These are phyloP conservation scores for Pseudogymnoascus sp. DNA, from an alignment of 2,329 filamentous ascomycete species.

Conservation along the genomic window DNA sequence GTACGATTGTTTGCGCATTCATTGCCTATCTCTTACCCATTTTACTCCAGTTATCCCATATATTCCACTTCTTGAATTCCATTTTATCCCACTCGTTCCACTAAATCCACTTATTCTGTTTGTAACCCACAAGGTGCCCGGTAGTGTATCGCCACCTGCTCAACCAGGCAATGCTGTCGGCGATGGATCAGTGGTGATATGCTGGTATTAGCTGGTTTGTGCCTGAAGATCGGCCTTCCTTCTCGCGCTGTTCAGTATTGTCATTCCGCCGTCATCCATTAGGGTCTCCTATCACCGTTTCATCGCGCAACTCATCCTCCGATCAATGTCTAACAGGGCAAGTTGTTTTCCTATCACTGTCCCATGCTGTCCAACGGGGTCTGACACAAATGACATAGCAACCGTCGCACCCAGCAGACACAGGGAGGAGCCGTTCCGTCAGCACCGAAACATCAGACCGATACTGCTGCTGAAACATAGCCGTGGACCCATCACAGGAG, in stretches of 20 bases:
- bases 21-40: not conserved
- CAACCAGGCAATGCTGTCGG: not conserved
- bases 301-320: not conserved
- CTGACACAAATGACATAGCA: not conserved
- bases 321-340: constrained; percentile 1
- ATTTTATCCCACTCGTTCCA: not conserved
- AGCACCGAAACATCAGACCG: not conserved
- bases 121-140: constrained; percentile 2
- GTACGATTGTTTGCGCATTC: not conserved
- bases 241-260: not conserved
- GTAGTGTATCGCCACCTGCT: not conserved
- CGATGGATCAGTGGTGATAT: not conserved
- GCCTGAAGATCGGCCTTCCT: constrained; percentile 1
- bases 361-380: not conserved
- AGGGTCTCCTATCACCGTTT: not conserved
- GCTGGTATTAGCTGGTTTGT: not conserved
- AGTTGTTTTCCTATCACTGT: not conserved
- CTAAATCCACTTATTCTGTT: not conserved
- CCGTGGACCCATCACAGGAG: not conserved
- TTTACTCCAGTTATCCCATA: not conserved
- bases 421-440: not conserved
- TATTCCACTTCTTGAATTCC: not conserved
- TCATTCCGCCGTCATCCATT: not conserved
- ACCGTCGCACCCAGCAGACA: not conserved
- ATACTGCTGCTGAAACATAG: not conserved